Conservation (phyloP, 140 eudicot genomes). For the Flaveria floridana region DNA sequence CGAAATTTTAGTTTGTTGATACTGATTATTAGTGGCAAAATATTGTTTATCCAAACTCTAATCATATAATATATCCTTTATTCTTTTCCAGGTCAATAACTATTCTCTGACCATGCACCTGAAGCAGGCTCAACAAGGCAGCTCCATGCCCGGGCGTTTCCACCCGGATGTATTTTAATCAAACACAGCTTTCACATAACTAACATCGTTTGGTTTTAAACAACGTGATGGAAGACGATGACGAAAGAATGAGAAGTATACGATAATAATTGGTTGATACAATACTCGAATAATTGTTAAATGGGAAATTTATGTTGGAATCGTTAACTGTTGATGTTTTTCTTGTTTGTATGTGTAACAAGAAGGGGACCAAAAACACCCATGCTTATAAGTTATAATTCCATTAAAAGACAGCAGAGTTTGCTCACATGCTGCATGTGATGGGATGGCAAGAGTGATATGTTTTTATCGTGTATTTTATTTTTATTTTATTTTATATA, state of each 20-base stretch:
- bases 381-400: constrained; percentile 24
- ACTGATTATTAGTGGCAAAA: background rate
- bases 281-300: background rate
- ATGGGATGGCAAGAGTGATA: constrained; percentile 3
- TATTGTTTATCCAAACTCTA: background rate
- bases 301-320: background rate
- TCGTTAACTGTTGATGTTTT: background rate
- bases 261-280: constrained; percentile 8
- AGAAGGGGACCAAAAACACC: constrained; percentile 30
- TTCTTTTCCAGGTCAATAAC: constrained; percentile 64
- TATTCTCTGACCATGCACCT: constrained; percentile 89
- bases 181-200: background rate
- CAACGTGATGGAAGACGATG: background rate
- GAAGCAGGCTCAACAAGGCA: constrained; percentile 92
- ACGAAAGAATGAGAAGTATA: background rate
- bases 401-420: constrained; percentile 18
- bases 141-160: constrained; percentile 79
- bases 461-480: background rate
- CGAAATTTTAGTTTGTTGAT: background rate
- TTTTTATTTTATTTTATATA: background rate
- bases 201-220: background rate
- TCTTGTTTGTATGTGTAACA: constrained; percentile 23
- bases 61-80: background rate
- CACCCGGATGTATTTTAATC: constrained; percentile 77
- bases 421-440: constrained; percentile 37